Base-by-base conservation (phyloP, 2,329 filamentous ascomycete species). In the Sporothrix variecibatus region DNA sequence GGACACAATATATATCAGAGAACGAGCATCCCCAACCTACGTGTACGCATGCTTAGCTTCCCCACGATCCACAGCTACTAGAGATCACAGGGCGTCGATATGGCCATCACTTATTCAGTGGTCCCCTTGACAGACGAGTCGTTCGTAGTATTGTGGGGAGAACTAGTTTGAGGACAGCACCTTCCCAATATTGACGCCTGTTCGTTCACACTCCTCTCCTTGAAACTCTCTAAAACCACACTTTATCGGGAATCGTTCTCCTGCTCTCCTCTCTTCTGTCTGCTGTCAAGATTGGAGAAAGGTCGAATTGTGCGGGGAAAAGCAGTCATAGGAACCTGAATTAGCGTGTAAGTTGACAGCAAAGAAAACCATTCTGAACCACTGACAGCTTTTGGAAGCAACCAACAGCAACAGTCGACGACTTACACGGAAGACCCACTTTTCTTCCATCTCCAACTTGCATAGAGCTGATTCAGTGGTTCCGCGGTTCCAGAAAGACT, bases 391-490 rank as follows among this genome's bases (percentile, higher is more conserved):
- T 17, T 38, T n/a, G n/a, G n/a, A n/a, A n/a, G n/a, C n/a, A 38
- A 34, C 15, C 2, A 43, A 38, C 26, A n/a, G 1, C n/a, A 67
- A 46, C 58, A 23, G n/a, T 17, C 12, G 17, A n/a, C 20, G 38
- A 67, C 62, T 67, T 43, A 67, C 62, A 67, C 62, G 23, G n/a
- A 17, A 67, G 38, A 11, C 40, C 62, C 62, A 28, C 62, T 67
- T 67, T 64, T 67, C 31, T 46, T 53, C 6, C 51, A 15, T 46
- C 38, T 43, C 62, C 9, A 40, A 67, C 38, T 9, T 20, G 15
- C 34, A 15, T 26, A 46, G 11, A 28, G 38, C 62, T 67, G 62
- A 67, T 43, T 67, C 62, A 67, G 62, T 67, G 62, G 38, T 67
- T 11, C 28, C 3, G 34, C 8, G 34, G 1, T 3, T 34, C 34